Percentiles rank a stretch among this genome's conserved stretches.
Evolutionary conservation across 2,329 filamentous ascomycete species (phyloP).

Genomic region (Alternaria postmessia): DNA sequence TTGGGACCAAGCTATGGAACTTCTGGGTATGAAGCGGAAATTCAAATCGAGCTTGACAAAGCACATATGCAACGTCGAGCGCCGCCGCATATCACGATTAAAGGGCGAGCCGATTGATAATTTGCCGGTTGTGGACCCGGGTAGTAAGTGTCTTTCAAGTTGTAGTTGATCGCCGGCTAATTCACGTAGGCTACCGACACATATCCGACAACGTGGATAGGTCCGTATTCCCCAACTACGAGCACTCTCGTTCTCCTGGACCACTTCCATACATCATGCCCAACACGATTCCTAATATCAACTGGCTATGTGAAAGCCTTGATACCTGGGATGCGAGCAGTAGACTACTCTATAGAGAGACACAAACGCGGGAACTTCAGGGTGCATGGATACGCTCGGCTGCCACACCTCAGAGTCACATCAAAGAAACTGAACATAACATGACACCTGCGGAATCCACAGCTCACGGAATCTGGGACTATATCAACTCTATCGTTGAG

Average conservation of each 20-base stretch:
- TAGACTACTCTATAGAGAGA: constrained; percentile 23
- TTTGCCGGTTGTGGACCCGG: constrained; percentile 23
- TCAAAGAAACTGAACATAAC: not conserved
- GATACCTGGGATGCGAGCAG: constrained; percentile 16
- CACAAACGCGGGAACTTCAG: not conserved
- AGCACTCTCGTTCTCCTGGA: constrained; percentile 9
- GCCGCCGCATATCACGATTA: constrained; percentile 42
- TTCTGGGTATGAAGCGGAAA: constrained; percentile 34
- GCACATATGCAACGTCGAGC: constrained; percentile 42
- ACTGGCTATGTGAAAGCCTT: constrained; percentile 17
- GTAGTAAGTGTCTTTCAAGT: constrained; percentile 23
- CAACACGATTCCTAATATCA: constrained; percentile 15
- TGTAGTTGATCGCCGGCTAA: constrained; percentile 14
- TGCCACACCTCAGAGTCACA: not conserved
- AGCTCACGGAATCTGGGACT: not conserved
- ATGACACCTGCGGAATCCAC: constrained; percentile 8
- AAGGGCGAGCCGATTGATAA: constrained; percentile 35
- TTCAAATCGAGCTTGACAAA: constrained; percentile 42
- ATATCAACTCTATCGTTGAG: constrained; percentile 2
- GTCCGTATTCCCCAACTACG: constrained; percentile 35
- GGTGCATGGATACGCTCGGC: not conserved
- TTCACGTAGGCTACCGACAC: constrained; percentile 23
- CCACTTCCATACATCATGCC: constrained; percentile 25
- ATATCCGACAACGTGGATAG: constrained; percentile 42
- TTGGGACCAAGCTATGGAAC: constrained; percentile 41